These are phyloP conservation scores for Spathaspora passalidarum DNA, from an alignment of 805 yeast genomes.

Conservation along the genomic window DNA sequence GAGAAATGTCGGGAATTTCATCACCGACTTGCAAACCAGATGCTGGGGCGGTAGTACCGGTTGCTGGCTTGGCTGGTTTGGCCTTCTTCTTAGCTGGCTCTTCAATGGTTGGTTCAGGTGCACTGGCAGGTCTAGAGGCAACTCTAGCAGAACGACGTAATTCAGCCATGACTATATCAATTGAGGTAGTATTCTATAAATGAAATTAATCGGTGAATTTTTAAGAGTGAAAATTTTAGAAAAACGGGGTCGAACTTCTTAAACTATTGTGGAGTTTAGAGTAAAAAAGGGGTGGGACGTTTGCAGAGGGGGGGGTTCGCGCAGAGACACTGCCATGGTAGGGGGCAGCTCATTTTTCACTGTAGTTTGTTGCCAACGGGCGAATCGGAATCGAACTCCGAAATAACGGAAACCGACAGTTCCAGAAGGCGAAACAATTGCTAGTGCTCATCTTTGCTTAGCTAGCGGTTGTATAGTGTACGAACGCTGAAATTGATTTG, in stretches of 20 bases:
- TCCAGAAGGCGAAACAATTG: no score
- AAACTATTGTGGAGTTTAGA: neutral
- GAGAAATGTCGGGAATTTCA: constrained; percentile 58
- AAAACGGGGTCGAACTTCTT: constrained; percentile 1
- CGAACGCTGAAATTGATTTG: no score
- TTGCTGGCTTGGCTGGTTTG: constrained; percentile 1
- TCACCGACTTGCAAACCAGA: constrained; percentile 50
- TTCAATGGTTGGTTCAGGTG: constrained; percentile 10
- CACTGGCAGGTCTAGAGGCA: constrained; percentile 15
- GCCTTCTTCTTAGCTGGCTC: constrained; percentile 18
- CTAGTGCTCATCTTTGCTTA: no score
- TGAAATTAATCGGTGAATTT: neutral
- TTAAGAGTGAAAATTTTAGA: neutral
- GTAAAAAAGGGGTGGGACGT: neutral
- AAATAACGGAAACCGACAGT: no score
- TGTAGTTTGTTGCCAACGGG: no score
- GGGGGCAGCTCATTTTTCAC: no score
- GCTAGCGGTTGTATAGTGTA: no score
- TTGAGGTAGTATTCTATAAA: neutral
- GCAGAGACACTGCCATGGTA: no score
- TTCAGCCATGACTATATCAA: constrained; percentile 24
- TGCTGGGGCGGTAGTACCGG: neutral
- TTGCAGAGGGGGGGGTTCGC: no score
- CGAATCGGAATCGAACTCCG: no score
- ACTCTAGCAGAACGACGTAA: constrained; percentile 38